Evolutionary conservation across 371 early-diverging fungal species (phyloP).

Genomic region (Mortierella sp.): DNA sequence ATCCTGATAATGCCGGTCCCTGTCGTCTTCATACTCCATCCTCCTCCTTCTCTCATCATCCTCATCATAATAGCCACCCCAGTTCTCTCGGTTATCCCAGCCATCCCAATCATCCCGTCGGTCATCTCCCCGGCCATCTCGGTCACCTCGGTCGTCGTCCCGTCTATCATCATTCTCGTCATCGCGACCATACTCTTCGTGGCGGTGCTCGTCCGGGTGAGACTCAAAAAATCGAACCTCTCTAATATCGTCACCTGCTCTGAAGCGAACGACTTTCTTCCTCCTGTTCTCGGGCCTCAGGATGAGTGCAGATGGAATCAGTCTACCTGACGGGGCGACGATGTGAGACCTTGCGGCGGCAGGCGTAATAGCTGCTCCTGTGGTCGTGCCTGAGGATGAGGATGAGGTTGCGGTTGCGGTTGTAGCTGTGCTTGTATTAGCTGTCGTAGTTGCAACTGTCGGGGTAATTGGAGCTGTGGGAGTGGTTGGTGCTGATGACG

Average conservation of each 20-base stretch:
- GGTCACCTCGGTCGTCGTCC: no score
- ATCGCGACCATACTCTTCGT: not conserved
- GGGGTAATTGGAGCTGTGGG: not conserved
- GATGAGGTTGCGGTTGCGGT: not conserved
- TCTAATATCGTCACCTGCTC: conserved; percentile 12
- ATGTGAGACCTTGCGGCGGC: not conserved
- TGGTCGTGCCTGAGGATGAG: not conserved
- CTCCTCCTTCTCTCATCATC: not conserved
- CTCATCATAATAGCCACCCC: not conserved
- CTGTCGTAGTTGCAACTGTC: not conserved
- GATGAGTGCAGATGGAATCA: not conserved
- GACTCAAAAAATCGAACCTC: conserved; percentile 7
- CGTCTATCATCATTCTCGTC: not conserved
- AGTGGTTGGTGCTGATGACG: not conserved
- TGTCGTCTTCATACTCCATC: not conserved
- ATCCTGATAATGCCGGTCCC: not conserved
- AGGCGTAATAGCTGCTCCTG: not conserved
- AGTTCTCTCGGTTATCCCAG: no score
- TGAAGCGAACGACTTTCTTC: conserved; percentile 43
- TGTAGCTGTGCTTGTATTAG: not conserved
- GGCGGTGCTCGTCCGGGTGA: not conserved
- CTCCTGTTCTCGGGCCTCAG: not conserved
- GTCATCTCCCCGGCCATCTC: no score
- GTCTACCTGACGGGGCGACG: no score
- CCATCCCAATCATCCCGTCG: no score